Base-by-base conservation (phyloP, 108 stramenopile species). In the Mayamaea pseudoterrestris region DNA sequence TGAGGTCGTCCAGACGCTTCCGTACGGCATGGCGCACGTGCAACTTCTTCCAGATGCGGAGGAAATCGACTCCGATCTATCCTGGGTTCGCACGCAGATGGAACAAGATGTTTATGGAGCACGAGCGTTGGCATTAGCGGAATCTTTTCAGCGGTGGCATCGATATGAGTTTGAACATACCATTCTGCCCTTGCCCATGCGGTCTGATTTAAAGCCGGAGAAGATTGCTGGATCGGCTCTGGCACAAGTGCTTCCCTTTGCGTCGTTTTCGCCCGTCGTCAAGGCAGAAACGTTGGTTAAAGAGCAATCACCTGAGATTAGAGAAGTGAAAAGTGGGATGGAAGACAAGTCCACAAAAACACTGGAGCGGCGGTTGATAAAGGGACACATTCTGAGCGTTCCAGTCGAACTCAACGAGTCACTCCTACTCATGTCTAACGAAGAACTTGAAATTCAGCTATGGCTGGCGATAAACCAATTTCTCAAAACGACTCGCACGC, bases 21-120 rank as follows among this genome's bases (percentile, higher is more conserved):
- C 84, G 0, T 86, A 80, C 46, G 37, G 52, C 8, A 60, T 86
- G 46, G 84, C 72, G 0, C 55, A 78, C 50, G 80, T 76, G 0
- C 79, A 77, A 41, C 37, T 86, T 31, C 28, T 86, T 30, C 75
- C 80, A 9, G 84, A 86, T 46, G 41, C 53, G 27, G 84, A 79
- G 53, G 76, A 84, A 54, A 21, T 76, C 3, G 60, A 63, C 41
- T 35, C 47, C 1, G 50, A 35, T 26, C 24, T 49, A 6, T 9
- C 50, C 1, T 50, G 44, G 59, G 26, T n/a, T 28, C 30, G 46
- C 17, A 59, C 22, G 21, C 21, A 35, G 12, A 39, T 24, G 16
- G 48, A 31, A 30, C 6, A 30, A 9, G 31, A 30, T 16, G 27
- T 48, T 32, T 30, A 17, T 29, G 28, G 37, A 7, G 11, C 45